Evolutionary conservation across 306 rosid species (phyloP), one percentile per base, ranked within the genome.

Genomic region (Delonix regia): DNA sequence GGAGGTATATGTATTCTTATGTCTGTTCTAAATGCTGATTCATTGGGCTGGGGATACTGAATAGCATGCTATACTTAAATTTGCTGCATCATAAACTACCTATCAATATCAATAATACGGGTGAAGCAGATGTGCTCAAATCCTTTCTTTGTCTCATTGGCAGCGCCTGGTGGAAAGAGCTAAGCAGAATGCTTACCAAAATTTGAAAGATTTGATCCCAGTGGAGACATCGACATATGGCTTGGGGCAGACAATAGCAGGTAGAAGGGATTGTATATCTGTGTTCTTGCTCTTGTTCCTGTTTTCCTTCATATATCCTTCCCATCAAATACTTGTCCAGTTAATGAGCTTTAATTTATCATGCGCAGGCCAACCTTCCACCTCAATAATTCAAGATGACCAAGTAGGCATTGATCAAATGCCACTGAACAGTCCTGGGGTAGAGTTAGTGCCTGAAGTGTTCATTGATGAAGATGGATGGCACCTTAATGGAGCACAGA

Each of bases 331-430:
- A 69, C 14, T 76, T 74, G 41, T 41, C 36, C 44, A 22, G n/a
- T n/a, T n/a, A n/a, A 7, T 18, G 57, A 66, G 39, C 38, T 74
- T 5, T 67, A n/a, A 65, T 9, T 21, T 28, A 15, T 27, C 10
- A 48, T 62, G 5, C 75, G 72, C 90, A 85, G 87, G 48, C 53
- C 89, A 76, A 78, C 28, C 82, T 19, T 41, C 80, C 0, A 39
- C 71, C 30, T 19, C 86, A 41, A 34, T 74, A 19, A 82, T 66
- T 7, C 30, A 16, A 0, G 25, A 62, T 78, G 72, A 77, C 28
- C 88, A 80, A 22, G 74, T 21, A 45, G 59, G 30, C 24, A n/a
- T 11, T 30, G 21, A 52, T 7, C 25, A 76, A 15, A 51, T 62
- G 34, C 74, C 4, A n/a, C 14, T 22, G 6, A 9, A 55, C 28